Base-by-base conservation (phyloP, 495 filamentous ascomycete species). In the Articulospora tetracladia region DNA sequence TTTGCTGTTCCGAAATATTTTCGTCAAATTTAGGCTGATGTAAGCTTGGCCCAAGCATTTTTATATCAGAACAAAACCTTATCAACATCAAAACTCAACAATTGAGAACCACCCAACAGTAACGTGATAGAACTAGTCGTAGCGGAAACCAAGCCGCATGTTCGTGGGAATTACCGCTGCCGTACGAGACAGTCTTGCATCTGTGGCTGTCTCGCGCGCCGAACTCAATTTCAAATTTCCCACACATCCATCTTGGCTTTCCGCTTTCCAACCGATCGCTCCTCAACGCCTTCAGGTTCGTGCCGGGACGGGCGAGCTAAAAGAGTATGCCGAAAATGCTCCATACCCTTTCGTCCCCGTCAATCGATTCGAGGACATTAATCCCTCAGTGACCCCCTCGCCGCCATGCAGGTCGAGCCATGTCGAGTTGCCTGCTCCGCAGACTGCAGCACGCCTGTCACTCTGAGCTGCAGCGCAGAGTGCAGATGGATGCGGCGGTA, bases 301-400 rank as follows among this genome's bases (percentile, higher is more conserved):
- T 44, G 8, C 17, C 39, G 39, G 39, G 4, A 8, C 39, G 39
- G 39, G 7, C 39, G 15, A 44, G 39, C 39, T 44, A 55, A 55
- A 55, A 36, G 26, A 39, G 53, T 24, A 57, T 57, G 36, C 55
- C 55, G 36, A 26, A 57, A 28, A 58, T 25, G 17, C 41, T 19
- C 36, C 24, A 47, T 30, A 32, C 32, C 24, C 39, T 17, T 32
- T 30, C 19, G 8, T 50, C 28, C 28, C 11, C 8, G 7, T 58
- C 54, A 62, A 66, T 58, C 32, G 63, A 66, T 55, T 66, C 59
- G 63, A 44, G 51, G 19, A 51, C 48, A 66, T 58, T 61, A 66
- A 66, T 66, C 59, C 63, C 63, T 66, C 63, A 66, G 3, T 17
- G 39, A 11, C 39, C 39, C 39, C 39, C 8, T 44, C 39, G 15